Evolutionary conservation across 139 green algal species (phyloP).

Genomic region (Picocystis salinarum): DNA sequence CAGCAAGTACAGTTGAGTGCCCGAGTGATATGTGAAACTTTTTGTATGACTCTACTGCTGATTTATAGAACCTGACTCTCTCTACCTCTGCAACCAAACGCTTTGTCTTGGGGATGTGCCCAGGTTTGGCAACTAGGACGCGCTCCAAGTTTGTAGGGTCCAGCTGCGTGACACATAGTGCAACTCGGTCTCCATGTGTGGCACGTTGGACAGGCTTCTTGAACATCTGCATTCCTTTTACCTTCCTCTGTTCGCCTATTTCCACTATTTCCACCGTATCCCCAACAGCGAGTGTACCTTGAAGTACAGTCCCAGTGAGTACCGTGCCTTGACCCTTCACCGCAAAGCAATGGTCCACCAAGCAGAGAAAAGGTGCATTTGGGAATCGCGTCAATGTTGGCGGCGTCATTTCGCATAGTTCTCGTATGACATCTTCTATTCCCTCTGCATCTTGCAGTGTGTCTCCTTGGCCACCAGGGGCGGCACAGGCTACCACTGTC

Average conservation of each 20-base stretch:
- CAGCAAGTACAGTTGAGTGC: constrained; percentile 65
- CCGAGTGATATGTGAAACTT: constrained; percentile 58
- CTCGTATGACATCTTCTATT: not conserved
- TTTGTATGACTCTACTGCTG: constrained; percentile 2
- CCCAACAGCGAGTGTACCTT: constrained; percentile 14
- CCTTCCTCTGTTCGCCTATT: constrained; percentile 12
- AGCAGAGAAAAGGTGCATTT: constrained; percentile 52
- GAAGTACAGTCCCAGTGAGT: constrained; percentile 45
- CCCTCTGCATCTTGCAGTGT: not conserved
- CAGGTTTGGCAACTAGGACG: constrained; percentile 44
- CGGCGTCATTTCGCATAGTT: not conserved
- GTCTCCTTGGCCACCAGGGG: not conserved
- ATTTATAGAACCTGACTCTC: constrained; percentile 57
- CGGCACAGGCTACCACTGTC: not conserved
- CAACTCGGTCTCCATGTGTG: constrained; percentile 53
- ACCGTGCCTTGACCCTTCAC: constrained; percentile 83
- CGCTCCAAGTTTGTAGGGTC: constrained; percentile 61
- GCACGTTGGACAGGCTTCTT: constrained; percentile 25
- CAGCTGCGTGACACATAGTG: constrained; percentile 74
- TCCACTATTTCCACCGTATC: constrained; percentile 60
- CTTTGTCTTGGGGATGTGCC: constrained; percentile 42
- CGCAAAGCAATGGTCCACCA: constrained; percentile 87
- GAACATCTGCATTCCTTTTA: constrained; percentile 91
- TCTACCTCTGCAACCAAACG: constrained; percentile 49
- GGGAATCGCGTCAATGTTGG: not conserved